Conservation (phyloP, 202 grass and related monocot genomes). For the Panicum virgatum region DNA sequence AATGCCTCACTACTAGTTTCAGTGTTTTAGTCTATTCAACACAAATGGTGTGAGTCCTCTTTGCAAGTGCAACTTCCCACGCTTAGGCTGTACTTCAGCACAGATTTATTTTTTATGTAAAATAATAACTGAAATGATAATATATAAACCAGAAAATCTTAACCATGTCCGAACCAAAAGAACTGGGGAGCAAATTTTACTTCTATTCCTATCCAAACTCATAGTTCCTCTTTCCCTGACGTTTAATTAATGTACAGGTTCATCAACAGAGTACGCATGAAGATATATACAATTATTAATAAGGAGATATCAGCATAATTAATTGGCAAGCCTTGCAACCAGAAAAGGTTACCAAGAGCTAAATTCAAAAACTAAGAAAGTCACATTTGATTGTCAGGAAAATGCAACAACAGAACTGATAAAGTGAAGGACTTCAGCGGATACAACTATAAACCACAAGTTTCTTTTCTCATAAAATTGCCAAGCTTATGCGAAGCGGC, state of each 20-base stretch:
- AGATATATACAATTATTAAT: slow-evolving; percentile 2
- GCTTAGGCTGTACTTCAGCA: slow-evolving; percentile 2
- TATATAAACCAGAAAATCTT: slow-evolving; percentile 12
- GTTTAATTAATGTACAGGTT: neutral
- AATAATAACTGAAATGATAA: slow-evolving; percentile 25
- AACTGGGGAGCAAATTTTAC: neutral
- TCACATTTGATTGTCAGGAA: slow-evolving; percentile 8
- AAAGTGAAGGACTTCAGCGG: slow-evolving; percentile 2
- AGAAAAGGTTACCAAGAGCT: neutral
- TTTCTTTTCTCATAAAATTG: neutral
- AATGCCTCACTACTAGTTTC: slow-evolving; percentile 12
- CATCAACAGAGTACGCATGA: slow-evolving; percentile 14
- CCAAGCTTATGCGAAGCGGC: neutral
- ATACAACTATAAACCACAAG: neutral
- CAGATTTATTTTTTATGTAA: slow-evolving; percentile 14
- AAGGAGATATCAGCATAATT: neutral
- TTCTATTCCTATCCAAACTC: slow-evolving; percentile 1
- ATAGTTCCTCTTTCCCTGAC: neutral
- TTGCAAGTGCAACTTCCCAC: neutral
- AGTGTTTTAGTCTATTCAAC: no score
- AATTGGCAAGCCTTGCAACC: slow-evolving; percentile 21
- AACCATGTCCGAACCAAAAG: slow-evolving; percentile 13
- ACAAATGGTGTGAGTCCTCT: slow-evolving; percentile 15
- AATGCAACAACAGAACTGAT: slow-evolving; percentile 16
- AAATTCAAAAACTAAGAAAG: slow-evolving; percentile 28